Evolutionary conservation across 352 stramenopile genomes (phyloP).

Genomic region (Phytophthora fragariaefolia): DNA sequence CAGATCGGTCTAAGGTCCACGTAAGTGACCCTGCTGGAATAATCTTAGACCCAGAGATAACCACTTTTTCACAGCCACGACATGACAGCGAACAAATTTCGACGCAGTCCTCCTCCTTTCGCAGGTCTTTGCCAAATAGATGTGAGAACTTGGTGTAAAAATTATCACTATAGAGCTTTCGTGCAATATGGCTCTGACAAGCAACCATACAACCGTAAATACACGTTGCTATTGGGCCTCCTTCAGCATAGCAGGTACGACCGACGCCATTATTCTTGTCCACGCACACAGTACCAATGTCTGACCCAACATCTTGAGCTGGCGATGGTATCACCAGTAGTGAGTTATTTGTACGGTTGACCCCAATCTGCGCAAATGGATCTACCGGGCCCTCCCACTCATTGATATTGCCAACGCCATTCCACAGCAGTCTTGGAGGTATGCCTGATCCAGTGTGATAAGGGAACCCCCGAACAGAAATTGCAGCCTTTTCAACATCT

Average conservation of each 20-base stretch:
- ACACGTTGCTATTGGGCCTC: conserved; percentile 46
- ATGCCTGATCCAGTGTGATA: conserved; percentile 46
- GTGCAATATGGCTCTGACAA: conserved; percentile 51
- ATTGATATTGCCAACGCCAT: conserved; percentile 54
- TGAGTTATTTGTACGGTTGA: conserved; percentile 58
- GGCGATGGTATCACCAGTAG: conserved; percentile 31
- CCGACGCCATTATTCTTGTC: conserved; percentile 62
- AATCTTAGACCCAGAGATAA: conserved; percentile 53
- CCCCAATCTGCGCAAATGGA: conserved; percentile 62
- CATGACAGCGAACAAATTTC: conserved; percentile 66
- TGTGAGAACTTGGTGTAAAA: conserved; percentile 63
- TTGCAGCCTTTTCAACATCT: conserved; percentile 33
- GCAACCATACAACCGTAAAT: conserved; percentile 65
- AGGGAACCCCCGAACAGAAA: conserved; percentile 52
- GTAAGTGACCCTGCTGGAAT: conserved; percentile 40
- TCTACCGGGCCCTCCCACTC: conserved; percentile 61
- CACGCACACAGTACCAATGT: conserved; percentile 61
- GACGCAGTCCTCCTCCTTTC: conserved; percentile 75
- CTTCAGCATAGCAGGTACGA: conserved; percentile 68
- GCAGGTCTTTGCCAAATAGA: conserved; percentile 75
- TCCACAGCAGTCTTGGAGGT: conserved; percentile 64
- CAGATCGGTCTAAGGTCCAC: conserved; percentile 53
- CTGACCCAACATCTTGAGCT: conserved; percentile 27
- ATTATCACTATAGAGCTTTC: conserved; percentile 48
- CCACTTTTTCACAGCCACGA: conserved; percentile 69